Evolutionary conservation across 164 flowering plant species (phyloP), one percentile per base, ranked within the genome.

Genomic region (Vitis riparia): DNA sequence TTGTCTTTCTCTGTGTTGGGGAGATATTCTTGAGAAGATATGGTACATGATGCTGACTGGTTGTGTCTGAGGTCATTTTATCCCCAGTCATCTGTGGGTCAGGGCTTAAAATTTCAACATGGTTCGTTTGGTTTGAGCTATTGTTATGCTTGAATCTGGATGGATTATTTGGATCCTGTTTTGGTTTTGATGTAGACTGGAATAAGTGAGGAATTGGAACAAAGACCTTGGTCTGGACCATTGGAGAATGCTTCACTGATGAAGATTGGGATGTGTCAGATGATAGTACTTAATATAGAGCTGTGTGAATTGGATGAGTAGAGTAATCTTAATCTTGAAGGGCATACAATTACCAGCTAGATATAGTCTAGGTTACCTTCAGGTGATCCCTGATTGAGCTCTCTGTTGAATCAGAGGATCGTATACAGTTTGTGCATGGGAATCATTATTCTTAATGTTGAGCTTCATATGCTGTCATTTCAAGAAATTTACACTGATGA

Each of bases 391-490:
- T 29, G 10, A 65, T 14, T 27, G 58, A 23, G 14, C 51, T 30
- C 16, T 66, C 30, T 19, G 62, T 44, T 57, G 37, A 48, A 56
- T 23, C 16, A 14, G 8, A 17, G 49, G 51, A 55, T 17, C 23
- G n/a, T 11, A 48, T 15, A 9, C 19, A 62, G 5, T 61, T 13
- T 5, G 17, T 19, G 47, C 30, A n/a, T 50, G 8, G 7, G 60
- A 52, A 58, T 23, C 62, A 12, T 63, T 11, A 56, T 55, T 66
- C 49, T 62, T 67, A 32, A 58, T 9, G 55, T 68, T 49, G 19
- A 61, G 56, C 17, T 44, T 73, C 16, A 15, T 55, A 59, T 59
- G 17, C 59, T 58, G 11, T 13, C 15, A 49, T 58, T 52, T 48
- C 51, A 1, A 9, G n/a, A 67, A 51, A 51, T 16, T 64, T 61